phyloP scores from a whole-genome alignment of 345 rosid species.

The Cochlearia excelsa region DNA sequence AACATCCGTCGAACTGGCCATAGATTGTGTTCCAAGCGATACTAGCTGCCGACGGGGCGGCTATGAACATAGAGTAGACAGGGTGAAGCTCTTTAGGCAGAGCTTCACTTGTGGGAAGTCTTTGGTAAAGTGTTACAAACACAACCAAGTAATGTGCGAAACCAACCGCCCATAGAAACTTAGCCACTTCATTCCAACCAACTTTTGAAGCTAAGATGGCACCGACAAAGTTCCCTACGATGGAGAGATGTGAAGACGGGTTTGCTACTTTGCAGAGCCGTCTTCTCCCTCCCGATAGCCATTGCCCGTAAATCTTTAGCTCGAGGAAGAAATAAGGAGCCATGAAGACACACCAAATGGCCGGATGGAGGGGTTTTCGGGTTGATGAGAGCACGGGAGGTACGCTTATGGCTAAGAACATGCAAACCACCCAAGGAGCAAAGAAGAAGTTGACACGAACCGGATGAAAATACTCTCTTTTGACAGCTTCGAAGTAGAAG shows the following conservation, averaged over 20 bases:
- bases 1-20: constrained; percentile 66
- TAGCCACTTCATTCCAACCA: constrained; percentile 81
- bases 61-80: constrained; percentile 95
- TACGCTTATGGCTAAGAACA: constrained; percentile 77
- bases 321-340: constrained; percentile 78
- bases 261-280: constrained; percentile 95
- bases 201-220: constrained; percentile 84
- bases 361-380: constrained; percentile 50
- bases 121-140: constrained; percentile 84
- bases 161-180: constrained; percentile 91
- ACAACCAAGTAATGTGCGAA: constrained; percentile 90
- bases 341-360: constrained; percentile 77
- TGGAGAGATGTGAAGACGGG: constrained; percentile 89
- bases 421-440: constrained; percentile 97
- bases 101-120: constrained; percentile 88
- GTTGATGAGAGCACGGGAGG: constrained; percentile 49
- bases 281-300: constrained; percentile 91
- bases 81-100: constrained; percentile 93
- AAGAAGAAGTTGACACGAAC: constrained; percentile 89
- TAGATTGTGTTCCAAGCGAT: constrained; percentile 89
- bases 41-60: constrained; percentile 96
- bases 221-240: constrained; percentile 92
- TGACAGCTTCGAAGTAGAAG: constrained; percentile 90
- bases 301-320: constrained; percentile 92
- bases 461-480: constrained; percentile 86